These are phyloP conservation scores for Penicillium sp. DNA, from an alignment of 2,329 filamentous ascomycete species.

Conservation along the genomic window DNA sequence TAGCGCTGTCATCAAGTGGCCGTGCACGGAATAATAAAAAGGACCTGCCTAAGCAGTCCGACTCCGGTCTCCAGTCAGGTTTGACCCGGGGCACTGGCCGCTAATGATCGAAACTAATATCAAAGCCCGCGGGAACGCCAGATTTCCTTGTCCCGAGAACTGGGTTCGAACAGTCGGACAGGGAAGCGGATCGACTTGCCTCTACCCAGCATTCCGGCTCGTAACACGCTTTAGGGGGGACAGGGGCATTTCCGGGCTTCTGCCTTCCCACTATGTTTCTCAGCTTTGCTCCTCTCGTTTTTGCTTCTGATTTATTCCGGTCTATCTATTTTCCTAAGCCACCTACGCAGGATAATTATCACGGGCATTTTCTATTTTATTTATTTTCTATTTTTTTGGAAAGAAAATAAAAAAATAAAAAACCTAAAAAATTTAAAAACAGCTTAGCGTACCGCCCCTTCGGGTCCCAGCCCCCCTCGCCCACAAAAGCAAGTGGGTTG, in stretches of 20 bases:
- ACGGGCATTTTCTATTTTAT: too few species aligned
- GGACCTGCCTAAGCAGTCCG: slow-evolving; percentile 3
- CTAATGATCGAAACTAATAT: slow-evolving; percentile 13
- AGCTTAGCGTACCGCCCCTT: slow-evolving; percentile 15
- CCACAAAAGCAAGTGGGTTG: slow-evolving; percentile 5
- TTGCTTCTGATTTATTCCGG: too few species aligned
- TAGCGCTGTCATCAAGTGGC: background rate
- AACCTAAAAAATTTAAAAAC: slow-evolving; percentile 3
- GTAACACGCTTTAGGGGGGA: slow-evolving; percentile 1
- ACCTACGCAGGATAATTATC: too few species aligned
- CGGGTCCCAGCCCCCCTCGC: slow-evolving; percentile 11
- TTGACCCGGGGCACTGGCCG: background rate
- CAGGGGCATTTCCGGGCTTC: background rate
- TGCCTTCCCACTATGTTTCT: background rate
- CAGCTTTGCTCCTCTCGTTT: background rate
- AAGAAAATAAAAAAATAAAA: background rate
- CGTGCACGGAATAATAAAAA: background rate
- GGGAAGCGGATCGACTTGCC: slow-evolving; percentile 5
- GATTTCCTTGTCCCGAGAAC: slow-evolving; percentile 4
- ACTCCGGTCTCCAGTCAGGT: background rate
- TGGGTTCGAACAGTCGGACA: slow-evolving; percentile 5
- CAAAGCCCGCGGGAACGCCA: background rate
- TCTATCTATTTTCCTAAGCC: too few species aligned
- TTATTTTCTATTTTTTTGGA: too few species aligned
- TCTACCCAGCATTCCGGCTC: slow-evolving; percentile 9